Conservation (phyloP, 2,329 filamentous ascomycete species). For the Curvularia hawaiiensis region DNA sequence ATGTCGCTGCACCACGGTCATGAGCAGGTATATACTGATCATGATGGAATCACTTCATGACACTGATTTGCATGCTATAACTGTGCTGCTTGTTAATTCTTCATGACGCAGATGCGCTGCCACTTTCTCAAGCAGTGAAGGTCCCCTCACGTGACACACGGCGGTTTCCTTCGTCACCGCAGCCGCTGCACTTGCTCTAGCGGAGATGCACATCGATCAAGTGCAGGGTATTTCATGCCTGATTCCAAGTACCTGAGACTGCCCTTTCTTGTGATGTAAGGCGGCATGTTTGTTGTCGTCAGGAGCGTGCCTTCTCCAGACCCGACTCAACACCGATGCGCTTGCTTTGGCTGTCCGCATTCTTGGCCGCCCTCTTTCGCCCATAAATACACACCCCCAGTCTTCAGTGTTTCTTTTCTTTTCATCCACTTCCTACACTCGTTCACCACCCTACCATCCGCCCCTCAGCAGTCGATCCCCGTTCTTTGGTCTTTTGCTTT, state of each 20-base stretch:
- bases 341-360: slow-evolving; percentile 13
- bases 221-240: not conserved
- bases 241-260: not conserved
- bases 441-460: slow-evolving; percentile 23
- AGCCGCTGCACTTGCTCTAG: slow-evolving; percentile 4
- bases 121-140: not conserved
- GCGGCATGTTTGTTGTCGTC: slow-evolving; percentile 25
- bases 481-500: slow-evolving; percentile 24
- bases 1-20: not conserved
- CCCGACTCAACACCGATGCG: not conserved
- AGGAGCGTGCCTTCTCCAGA: slow-evolving; percentile 21
- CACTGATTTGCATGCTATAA: not conserved
- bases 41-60: not conserved
- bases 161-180: not conserved
- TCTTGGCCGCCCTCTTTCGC: slow-evolving; percentile 27
- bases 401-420: slow-evolving; percentile 15
- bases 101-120: not conserved
- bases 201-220: not conserved
- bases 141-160: not conserved
- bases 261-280: not conserved
- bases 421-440: slow-evolving; percentile 34
- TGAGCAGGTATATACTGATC: not conserved
- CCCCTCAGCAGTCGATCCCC: slow-evolving; percentile 11
- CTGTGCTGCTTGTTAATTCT: not conserved
- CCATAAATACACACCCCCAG: slow-evolving; percentile 14